Base-by-base conservation (phyloP, 495 filamentous ascomycete genomes). In the Neurospora cerealis region DNA sequence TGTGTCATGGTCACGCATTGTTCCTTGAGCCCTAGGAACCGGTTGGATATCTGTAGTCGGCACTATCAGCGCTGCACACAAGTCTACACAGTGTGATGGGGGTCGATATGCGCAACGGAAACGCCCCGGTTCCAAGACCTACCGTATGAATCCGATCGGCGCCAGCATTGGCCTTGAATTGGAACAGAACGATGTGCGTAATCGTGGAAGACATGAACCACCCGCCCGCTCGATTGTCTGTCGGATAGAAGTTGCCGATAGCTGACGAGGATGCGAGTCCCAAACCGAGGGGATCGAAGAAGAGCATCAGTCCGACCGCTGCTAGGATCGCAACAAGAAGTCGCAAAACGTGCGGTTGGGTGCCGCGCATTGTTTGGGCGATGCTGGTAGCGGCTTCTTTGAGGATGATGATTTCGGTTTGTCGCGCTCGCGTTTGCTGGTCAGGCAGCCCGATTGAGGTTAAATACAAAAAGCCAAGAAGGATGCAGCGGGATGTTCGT, bases 151-250 rank as follows among this genome's bases (percentile, higher is more conserved):
- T 78, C n/a, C 79, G 78, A 15, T 84, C 82, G 17, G 80, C 42
- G 24, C 73, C 74, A 7, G 80, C 74, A 6, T 80, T 84, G 5
- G 84, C 44, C 76, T 90, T 90, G 83, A 90, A 89, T 73, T 87
- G 83, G 78, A 91, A 89, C 3, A 91, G 82, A 13, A 91, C 89
- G 21, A 90, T 84, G 72, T 91, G 90, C 17, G 85, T 86, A 74
- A 91, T 66, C 15, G 54, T 66, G 3, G 54, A 66, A 34, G 24
- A 32, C 54, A 66, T 66, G 32, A 66, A 66, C 54, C 54, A 66
- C 54, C 54, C 54, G 24, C 54, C 54, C 15, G 54, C 24, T 19
- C 54, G 6, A 62, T 28, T 32, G 13, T 62, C 54, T 3, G 54
- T 7, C 6, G 54, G 54, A 34, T 66, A 66, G 3, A 66, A 66